Evolutionary conservation across 2,329 filamentous ascomycete species (phyloP).

Genomic region (Epichloe typhina): DNA sequence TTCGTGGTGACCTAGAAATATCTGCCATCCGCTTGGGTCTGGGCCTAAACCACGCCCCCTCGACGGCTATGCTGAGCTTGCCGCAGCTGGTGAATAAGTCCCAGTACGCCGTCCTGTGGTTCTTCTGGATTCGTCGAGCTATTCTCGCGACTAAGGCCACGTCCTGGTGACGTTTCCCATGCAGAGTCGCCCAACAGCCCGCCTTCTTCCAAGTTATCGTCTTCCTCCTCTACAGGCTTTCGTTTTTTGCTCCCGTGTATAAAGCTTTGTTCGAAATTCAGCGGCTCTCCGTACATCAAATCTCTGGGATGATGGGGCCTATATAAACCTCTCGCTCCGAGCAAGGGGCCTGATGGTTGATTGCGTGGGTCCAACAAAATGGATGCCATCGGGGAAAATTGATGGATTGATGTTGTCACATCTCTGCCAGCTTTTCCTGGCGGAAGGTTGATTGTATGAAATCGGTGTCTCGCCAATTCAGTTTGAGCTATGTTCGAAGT

Average conservation of each 20-base stretch:
- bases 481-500: slow-evolving; percentile 30
- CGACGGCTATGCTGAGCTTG: slow-evolving; percentile 40
- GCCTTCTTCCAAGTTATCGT: slow-evolving; percentile 35
- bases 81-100: slow-evolving; percentile 45
- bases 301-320: slow-evolving; percentile 30
- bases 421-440: not conserved
- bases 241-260: slow-evolving; percentile 31
- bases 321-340: slow-evolving; percentile 32
- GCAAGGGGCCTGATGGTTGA: slow-evolving; percentile 43
- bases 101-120: slow-evolving; percentile 40
- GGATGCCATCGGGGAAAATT: slow-evolving; percentile 55
- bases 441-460: not conserved
- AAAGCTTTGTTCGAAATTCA: slow-evolving; percentile 42
- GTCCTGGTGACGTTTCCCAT: slow-evolving; percentile 44
- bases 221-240: slow-evolving; percentile 35
- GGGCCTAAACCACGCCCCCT: slow-evolving; percentile 21
- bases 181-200: slow-evolving; percentile 43
- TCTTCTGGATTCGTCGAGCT: slow-evolving; percentile 33
- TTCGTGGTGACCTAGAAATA: not conserved
- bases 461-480: slow-evolving; percentile 31
- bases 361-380: slow-evolving; percentile 65
- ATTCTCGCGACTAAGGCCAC: slow-evolving; percentile 37
- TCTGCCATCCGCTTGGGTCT: not conserved
- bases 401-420: slow-evolving; percentile 28
- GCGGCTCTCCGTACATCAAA: slow-evolving; percentile 32